A percentile compares a stretch with the other conserved stretches of the same genome.
Evolutionary conservation across 176 grass and related monocot genomes (phyloP).

Genomic region (Tillandsia fasciculata): DNA sequence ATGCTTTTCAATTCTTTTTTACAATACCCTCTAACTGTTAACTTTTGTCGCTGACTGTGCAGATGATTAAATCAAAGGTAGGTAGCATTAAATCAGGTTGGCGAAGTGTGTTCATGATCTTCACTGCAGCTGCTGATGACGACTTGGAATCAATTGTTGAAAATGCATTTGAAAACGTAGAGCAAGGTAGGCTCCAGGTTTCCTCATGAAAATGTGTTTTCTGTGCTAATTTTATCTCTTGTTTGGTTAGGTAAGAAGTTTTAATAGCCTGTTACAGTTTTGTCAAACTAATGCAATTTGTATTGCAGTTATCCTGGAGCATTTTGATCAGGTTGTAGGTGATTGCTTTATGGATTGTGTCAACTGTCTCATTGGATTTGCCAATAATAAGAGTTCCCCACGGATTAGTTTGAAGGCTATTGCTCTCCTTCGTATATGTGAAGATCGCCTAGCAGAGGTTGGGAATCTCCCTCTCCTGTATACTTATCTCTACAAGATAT

Average conservation of each 20-base stretch:
- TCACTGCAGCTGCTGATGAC: constrained; percentile 89
- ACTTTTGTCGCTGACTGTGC: constrained; percentile 18
- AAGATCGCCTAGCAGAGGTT: constrained; percentile 99
- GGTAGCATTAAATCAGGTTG: constrained; percentile 99
- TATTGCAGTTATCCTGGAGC: constrained; percentile 90
- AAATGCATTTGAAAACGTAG: constrained; percentile 98
- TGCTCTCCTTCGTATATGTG: constrained; percentile 97
- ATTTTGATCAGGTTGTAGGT: constrained; percentile 97
- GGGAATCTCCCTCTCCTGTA: constrained; percentile 7
- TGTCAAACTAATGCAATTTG: constrained; percentile 11
- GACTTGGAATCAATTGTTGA: constrained; percentile 90
- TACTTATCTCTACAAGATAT: neutral
- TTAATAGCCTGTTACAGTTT: neutral
- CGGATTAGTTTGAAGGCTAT: constrained; percentile 99
- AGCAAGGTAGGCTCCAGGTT: constrained; percentile 49
- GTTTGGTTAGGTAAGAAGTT: neutral
- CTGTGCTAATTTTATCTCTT: constrained; percentile 9
- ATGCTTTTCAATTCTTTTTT: neutral
- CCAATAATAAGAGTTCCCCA: constrained; percentile 91
- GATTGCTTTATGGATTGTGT: constrained; percentile 99
- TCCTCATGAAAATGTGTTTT: constrained; percentile 18
- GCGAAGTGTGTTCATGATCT: constrained; percentile 99
- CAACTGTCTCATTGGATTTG: constrained; percentile 95
- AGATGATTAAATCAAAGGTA: constrained; percentile 99
- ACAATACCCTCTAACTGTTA: neutral